A percentile compares a stretch with the other conserved stretches of the same genome.
These are phyloP conservation scores for Inga leiocalycina DNA, from an alignment of 306 rosid genomes.

Conservation along the genomic window DNA sequence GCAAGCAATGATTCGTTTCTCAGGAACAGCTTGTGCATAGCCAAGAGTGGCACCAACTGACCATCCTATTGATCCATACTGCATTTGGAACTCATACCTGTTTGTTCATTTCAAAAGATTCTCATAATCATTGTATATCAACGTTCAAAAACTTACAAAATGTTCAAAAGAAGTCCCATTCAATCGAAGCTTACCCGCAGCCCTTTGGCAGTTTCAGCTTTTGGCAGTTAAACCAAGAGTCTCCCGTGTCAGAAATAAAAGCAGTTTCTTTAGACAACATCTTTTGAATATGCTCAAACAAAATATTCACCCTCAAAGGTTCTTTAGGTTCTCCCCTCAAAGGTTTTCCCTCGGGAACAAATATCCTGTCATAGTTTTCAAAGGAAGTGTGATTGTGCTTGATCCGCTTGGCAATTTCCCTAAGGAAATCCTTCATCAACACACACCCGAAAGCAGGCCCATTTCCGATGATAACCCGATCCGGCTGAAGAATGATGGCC, in stretches of 20 bases:
- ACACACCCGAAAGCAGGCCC: constrained; percentile 64
- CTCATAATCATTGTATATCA: constrained; percentile 16
- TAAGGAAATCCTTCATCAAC: constrained; percentile 64
- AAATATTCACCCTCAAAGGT: constrained; percentile 78
- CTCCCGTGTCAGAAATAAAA: constrained; percentile 89
- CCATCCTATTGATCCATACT: constrained; percentile 95
- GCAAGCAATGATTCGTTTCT: constrained; percentile 77
- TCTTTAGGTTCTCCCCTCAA: constrained; percentile 50
- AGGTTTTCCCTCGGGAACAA: constrained; percentile 70
- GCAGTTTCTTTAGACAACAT: constrained; percentile 67
- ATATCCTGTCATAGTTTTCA: constrained; percentile 84
- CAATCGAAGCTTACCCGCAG: constrained; percentile 64
- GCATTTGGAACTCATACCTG: constrained; percentile 95
- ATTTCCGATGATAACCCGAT: constrained; percentile 56
- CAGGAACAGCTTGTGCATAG: constrained; percentile 88
- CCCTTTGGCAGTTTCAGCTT: constrained; percentile 76
- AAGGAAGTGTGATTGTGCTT: constrained; percentile 54
- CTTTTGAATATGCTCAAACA: constrained; percentile 76
- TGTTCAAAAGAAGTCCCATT: neutral
- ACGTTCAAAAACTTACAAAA: neutral
- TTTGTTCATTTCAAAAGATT: neutral
- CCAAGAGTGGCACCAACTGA: constrained; percentile 95
- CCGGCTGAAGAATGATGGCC: constrained; percentile 55
- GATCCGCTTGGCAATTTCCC: constrained; percentile 47
- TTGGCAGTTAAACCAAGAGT: constrained; percentile 96